Evolutionary conservation across 306 rosid genomes (phyloP).

Genomic region (Dryas octopetala): DNA sequence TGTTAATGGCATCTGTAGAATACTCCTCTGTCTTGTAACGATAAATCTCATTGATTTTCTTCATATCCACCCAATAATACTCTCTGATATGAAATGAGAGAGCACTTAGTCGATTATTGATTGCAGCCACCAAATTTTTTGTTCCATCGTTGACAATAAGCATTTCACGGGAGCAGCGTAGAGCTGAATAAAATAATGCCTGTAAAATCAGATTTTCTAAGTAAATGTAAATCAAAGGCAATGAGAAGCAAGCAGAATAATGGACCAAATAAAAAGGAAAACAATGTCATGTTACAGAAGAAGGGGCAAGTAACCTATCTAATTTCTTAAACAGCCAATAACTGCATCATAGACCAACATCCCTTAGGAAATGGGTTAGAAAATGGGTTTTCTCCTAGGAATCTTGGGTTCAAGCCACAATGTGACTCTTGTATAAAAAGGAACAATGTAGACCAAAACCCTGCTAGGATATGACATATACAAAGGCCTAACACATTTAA

Average conservation of each 20-base stretch:
- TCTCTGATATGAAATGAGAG: conserved; percentile 90
- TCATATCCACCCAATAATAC: conserved; percentile 84
- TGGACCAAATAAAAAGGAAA: background rate
- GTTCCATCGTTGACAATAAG: conserved; percentile 72
- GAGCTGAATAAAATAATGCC: conserved; percentile 88
- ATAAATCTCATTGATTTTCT: conserved; percentile 87
- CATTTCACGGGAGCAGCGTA: conserved; percentile 83
- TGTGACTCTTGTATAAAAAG: conserved; percentile 1
- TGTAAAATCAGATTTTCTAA: conserved; percentile 26
- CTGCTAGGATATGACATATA: background rate
- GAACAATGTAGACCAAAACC: background rate
- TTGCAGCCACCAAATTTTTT: conserved; percentile 68
- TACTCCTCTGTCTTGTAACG: conserved; percentile 94
- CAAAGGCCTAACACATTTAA: background rate
- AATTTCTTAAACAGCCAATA: too few relatives aligned
- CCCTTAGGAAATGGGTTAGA: background rate
- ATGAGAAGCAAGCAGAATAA: background rate
- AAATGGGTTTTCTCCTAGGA: background rate
- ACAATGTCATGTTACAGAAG: too few relatives aligned
- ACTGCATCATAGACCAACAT: background rate
- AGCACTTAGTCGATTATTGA: conserved; percentile 82
- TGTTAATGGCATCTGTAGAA: conserved; percentile 83
- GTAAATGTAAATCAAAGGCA: background rate
- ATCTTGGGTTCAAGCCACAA: background rate
- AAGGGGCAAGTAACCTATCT: background rate